Percentiles rank a stretch among this genome's conserved stretches.
Evolutionary conservation across 2,329 filamentous ascomycete genomes (phyloP).

Genomic region (Apiospora koreana): DNA sequence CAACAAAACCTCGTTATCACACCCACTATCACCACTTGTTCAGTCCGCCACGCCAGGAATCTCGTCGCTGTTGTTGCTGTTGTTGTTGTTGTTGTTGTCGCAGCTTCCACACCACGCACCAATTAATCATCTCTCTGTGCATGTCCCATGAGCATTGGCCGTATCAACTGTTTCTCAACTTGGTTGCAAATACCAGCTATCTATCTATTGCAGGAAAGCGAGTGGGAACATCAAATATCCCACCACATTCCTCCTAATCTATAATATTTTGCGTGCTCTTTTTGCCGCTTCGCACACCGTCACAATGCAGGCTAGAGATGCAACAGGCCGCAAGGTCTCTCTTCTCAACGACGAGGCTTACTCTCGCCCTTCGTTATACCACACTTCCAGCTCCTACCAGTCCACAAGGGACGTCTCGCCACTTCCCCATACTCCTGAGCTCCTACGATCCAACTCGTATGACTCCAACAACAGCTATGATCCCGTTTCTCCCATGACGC

Average conservation of each 20-base stretch:
- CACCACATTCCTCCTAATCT: not conserved
- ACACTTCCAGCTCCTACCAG: slow-evolving; percentile 38
- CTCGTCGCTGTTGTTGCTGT: not conserved
- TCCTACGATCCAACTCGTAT: slow-evolving; percentile 62
- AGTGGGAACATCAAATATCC: not conserved
- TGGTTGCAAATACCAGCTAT: not conserved
- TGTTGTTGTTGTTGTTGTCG: not conserved
- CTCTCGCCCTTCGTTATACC: slow-evolving; percentile 34
- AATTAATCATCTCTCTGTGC: not conserved
- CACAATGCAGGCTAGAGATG: slow-evolving; percentile 57
- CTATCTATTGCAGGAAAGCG: not conserved
- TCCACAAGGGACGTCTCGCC: slow-evolving; percentile 42
- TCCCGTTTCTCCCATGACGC: slow-evolving; percentile 57
- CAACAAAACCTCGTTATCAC: not conserved
- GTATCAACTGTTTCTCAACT: not conserved
- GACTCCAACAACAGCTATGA: slow-evolving; percentile 59
- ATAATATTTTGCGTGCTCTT: not conserved
- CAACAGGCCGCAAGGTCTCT: slow-evolving; percentile 59
- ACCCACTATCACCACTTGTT: not conserved
- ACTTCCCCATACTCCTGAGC: slow-evolving; percentile 54
- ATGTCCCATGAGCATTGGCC: not conserved
- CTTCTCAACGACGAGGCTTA: slow-evolving; percentile 58
- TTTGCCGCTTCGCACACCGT: slow-evolving; percentile 19
- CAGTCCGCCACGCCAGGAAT: not conserved
- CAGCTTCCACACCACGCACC: not conserved